These are phyloP conservation scores for Fulvia fulva DNA, from an alignment of 2,329 filamentous ascomycete genomes.

Conservation along the genomic window DNA sequence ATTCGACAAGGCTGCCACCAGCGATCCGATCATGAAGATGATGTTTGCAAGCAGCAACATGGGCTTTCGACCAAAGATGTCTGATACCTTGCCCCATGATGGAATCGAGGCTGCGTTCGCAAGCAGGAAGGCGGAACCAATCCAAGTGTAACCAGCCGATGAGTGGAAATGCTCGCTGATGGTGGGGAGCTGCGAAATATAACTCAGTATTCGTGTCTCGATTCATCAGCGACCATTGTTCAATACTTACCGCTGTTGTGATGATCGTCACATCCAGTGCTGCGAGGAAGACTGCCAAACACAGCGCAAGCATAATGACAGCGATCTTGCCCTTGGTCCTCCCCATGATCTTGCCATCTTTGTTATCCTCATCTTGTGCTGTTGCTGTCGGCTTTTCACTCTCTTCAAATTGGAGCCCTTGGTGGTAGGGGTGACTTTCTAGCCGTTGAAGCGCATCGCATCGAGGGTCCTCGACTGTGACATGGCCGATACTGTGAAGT, in stretches of 20 bases:
- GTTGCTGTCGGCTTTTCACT: constrained; percentile 15
- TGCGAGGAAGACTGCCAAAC: constrained; percentile 55
- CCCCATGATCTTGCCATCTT: constrained; percentile 22
- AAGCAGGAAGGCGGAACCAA: constrained; percentile 50
- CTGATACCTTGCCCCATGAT: constrained; percentile 38
- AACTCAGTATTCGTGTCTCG: no score
- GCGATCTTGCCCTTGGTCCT: constrained; percentile 39
- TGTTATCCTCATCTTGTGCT: constrained; percentile 21
- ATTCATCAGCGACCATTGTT: no score
- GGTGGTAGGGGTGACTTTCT: not conserved
- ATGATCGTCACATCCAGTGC: constrained; percentile 51
- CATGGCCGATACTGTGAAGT: not conserved
- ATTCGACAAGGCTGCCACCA: constrained; percentile 56
- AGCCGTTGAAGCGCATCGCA: not conserved
- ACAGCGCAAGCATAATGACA: constrained; percentile 48
- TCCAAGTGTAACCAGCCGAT: constrained; percentile 50
- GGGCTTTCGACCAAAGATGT: constrained; percentile 55
- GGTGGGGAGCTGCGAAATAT: no score
- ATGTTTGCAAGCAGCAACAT: constrained; percentile 57
- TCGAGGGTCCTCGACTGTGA: not conserved
- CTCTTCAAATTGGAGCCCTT: not conserved
- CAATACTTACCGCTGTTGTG: constrained; percentile 19
- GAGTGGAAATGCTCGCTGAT: constrained; percentile 46
- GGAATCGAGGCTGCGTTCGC: constrained; percentile 36
- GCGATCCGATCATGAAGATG: constrained; percentile 55